phyloP scores from a whole-genome alignment of 495 filamentous ascomycete species.

The Aspergillus campestris region DNA sequence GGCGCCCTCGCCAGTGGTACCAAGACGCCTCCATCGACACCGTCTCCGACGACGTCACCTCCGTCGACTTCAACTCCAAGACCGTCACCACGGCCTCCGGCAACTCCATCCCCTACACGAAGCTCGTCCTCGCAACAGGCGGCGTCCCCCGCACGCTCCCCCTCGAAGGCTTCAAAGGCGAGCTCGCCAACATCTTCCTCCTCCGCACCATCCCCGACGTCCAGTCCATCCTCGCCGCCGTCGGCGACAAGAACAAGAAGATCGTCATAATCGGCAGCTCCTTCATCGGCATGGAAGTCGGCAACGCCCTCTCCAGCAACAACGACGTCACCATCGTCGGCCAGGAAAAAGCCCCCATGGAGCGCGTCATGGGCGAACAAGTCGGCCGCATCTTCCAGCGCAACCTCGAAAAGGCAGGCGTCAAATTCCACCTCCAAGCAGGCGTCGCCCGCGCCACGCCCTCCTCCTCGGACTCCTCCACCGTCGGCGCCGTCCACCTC shows the following conservation, averaged over 20 bases:
- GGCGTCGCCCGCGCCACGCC: constrained; percentile 72
- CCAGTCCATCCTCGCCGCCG: constrained; percentile 63
- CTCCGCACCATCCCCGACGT: constrained; percentile 68
- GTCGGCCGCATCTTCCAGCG: constrained; percentile 74
- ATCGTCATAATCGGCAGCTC: constrained; percentile 84
- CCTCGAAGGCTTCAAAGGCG: constrained; percentile 68
- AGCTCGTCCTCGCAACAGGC: constrained; percentile 83
- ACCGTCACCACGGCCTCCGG: constrained; percentile 65
- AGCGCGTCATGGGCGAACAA: constrained; percentile 75
- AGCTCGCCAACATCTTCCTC: constrained; percentile 76
- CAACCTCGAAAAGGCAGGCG: constrained; percentile 71
- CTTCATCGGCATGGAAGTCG: constrained; percentile 96
- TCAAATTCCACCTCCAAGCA: constrained; percentile 78
- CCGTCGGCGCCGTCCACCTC: constrained; percentile 74
- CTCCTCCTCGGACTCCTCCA: constrained; percentile 50
- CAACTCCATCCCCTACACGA: constrained; percentile 65
- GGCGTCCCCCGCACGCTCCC: constrained; percentile 73
- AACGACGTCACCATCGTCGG: constrained; percentile 88
- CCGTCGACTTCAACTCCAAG: constrained; percentile 66
- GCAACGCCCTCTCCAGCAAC: constrained; percentile 63
- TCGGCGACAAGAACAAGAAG: constrained; percentile 82
- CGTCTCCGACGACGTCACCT: constrained; percentile 64
- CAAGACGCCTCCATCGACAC: constrained; percentile 63
- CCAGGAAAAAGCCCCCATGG: constrained; percentile 79
- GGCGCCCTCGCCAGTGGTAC: constrained; percentile 69